These are phyloP conservation scores for Talaromyces atroroseus DNA, from an alignment of 2,329 filamentous ascomycete species.

Conservation along the genomic window DNA sequence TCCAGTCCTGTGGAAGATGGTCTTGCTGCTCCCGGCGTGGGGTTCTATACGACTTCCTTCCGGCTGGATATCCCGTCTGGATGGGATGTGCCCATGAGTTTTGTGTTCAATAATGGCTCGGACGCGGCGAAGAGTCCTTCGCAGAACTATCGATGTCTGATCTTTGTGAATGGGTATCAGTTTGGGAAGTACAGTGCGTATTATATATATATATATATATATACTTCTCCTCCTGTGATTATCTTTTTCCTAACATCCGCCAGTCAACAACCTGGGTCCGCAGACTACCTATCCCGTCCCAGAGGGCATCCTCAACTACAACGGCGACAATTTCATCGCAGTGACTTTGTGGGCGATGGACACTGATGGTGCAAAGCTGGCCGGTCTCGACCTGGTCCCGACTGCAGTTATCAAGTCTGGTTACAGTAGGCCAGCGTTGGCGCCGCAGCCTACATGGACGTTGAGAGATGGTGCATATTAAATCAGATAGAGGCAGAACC, in stretches of 20 bases:
- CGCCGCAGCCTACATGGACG: too few species aligned
- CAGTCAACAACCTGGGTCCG: conserved; percentile 62
- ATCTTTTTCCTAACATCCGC: too few species aligned
- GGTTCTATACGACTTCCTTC: not conserved
- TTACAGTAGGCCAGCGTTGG: too few species aligned
- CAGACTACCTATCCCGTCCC: conserved; percentile 67
- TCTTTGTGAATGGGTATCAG: conserved; percentile 73
- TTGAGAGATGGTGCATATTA: too few species aligned
- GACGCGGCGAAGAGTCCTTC: conserved; percentile 2
- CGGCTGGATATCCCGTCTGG: not conserved
- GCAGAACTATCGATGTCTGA: conserved; percentile 52
- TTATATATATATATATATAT: not conserved
- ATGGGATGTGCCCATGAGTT: not conserved
- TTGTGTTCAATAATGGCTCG: not conserved
- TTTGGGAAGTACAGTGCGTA: conserved; percentile 58
- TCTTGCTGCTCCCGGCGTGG: not conserved
- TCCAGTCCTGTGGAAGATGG: not conserved
- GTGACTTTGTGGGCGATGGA: conserved; percentile 64
- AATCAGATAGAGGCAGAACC: too few species aligned
- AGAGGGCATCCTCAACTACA: conserved; percentile 65
- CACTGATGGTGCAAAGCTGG: conserved; percentile 51
- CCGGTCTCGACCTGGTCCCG: too few species aligned
- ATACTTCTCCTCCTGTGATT: too few species aligned
- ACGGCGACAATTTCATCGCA: conserved; percentile 63
- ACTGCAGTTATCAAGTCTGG: too few species aligned